These are phyloP conservation scores for Xylona heveae DNA, from an alignment of 495 filamentous ascomycete species.

Conservation along the genomic window DNA sequence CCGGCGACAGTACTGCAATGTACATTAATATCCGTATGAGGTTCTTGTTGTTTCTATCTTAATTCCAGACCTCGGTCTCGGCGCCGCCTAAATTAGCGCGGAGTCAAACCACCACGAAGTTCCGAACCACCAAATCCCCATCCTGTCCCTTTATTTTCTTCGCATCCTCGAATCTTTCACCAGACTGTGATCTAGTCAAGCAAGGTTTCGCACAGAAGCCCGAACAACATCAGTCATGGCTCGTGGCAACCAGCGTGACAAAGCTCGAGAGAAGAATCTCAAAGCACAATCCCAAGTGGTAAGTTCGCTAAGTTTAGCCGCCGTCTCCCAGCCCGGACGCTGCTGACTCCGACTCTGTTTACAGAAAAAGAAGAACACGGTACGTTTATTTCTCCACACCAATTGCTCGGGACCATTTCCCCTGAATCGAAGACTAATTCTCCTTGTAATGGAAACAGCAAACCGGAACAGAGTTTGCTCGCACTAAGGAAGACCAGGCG, in stretches of 20 bases:
- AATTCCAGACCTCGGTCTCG: no score
- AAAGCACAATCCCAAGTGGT: slow-evolving; percentile 39
- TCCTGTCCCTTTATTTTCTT: no score
- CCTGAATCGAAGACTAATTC: slow-evolving; percentile 13
- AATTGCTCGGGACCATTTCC: background rate
- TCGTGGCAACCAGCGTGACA: slow-evolving; percentile 84
- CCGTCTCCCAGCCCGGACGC: slow-evolving; percentile 9
- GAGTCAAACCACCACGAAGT: no score
- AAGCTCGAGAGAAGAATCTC: slow-evolving; percentile 60
- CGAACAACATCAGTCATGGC: slow-evolving; percentile 36
- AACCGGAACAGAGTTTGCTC: slow-evolving; percentile 47
- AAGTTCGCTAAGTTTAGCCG: slow-evolving; percentile 12
- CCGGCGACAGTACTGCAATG: no score
- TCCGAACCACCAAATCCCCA: no score
- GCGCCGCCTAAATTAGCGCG: no score
- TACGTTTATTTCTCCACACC: no score
- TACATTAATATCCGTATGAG: no score
- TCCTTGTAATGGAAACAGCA: slow-evolving; percentile 8
- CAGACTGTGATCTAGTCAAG: no score
- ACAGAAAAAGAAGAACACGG: slow-evolving; percentile 42
- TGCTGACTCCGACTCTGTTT: slow-evolving; percentile 6
- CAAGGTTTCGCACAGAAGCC: background rate
- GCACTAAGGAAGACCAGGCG: slow-evolving; percentile 55
- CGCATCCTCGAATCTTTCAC: no score
- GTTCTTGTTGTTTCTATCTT: no score